Evolutionary conservation across 1,139 yeast species (phyloP), one percentile per base, ranked within the genome.

Genomic region (Geotrichum klebahnii): DNA sequence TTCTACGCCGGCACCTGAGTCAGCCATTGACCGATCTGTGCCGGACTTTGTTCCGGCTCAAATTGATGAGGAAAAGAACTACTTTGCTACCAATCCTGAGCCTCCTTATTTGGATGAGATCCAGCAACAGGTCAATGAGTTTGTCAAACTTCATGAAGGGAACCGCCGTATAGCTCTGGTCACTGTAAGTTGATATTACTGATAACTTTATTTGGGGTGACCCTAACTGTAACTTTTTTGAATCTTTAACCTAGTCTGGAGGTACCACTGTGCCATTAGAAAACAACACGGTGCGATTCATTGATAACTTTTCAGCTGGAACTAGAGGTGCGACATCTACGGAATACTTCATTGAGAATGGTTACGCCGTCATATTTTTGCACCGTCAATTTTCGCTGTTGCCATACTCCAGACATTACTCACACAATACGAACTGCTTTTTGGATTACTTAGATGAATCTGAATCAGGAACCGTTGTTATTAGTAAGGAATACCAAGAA

Each of bases 191-290:
- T 10, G 5, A 10, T 26, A 6, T 23, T 35, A 9, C 5, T 40
- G 14, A 10, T 19, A 6, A 8, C 10, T 46, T 44, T 44, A 10
- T 19, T 6, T 14, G 28, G n/a, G 16, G 14, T 19, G 9, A 35
- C 17, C 8, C n/a, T 37, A 17, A 17, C 3, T 5, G 12, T 19
- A 16, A 29, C 22, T 42, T 33, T 24, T 19, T 31, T 29, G 3
- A 16, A 32, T 23, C 29, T 10, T 26, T 26, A 8, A 8, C 6
- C 6, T 17, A 46, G 50, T 82, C 92, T 9, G 99, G 99, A n/a
- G 99, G 98, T 31, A 92, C 98, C 0, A 90, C 97, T 0, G 99
- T 94, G 0, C 99, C 99, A 0, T 72, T 92, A 57, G 99, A 92
- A 62, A 89, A 89, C 68, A 92, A 94, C 63, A 94, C 98, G 0